Evolutionary conservation across 2,329 filamentous ascomycete species (phyloP).

Genomic region (Ascochyta clinopodiicola): DNA sequence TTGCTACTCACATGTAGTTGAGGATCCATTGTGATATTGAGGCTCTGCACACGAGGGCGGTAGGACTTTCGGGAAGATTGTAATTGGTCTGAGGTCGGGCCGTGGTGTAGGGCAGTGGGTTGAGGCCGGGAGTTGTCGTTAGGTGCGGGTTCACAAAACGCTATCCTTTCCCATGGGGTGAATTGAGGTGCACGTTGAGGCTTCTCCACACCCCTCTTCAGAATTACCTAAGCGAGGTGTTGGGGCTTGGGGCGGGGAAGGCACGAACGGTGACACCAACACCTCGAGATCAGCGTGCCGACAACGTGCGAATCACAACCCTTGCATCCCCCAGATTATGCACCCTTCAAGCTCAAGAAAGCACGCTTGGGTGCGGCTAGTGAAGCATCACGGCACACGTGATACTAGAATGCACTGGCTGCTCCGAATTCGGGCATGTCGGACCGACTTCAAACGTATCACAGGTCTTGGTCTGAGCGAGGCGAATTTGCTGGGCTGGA

Average conservation of each 20-base stretch:
- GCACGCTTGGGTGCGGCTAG: slow-evolving; percentile 1
- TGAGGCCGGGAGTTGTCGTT: slow-evolving; percentile 3
- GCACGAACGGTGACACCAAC: slow-evolving; percentile 14
- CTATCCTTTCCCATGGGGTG: slow-evolving; percentile 19
- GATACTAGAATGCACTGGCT: neutral
- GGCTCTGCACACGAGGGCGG: slow-evolving; percentile 8
- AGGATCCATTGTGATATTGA: slow-evolving; percentile 18
- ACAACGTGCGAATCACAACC: slow-evolving; percentile 27
- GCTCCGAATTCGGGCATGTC: slow-evolving; percentile 2
- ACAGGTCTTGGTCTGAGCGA: neutral
- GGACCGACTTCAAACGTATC: slow-evolving; percentile 26
- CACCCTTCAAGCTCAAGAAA: slow-evolving; percentile 1
- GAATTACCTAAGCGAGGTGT: slow-evolving; percentile 18
- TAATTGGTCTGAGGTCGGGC: slow-evolving; percentile 23
- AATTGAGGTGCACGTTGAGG: slow-evolving; percentile 11
- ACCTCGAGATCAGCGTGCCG: slow-evolving; percentile 20
- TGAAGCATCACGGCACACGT: slow-evolving; percentile 1
- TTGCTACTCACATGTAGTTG: slow-evolving; percentile 16
- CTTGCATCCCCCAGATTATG: slow-evolving; percentile 1
- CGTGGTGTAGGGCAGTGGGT: slow-evolving; percentile 13
- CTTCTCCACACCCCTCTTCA: slow-evolving; percentile 7
- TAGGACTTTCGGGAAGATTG: slow-evolving; percentile 19
- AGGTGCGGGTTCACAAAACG: slow-evolving; percentile 1
- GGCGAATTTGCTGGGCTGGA: slow-evolving; percentile 14
- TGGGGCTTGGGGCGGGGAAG: slow-evolving; percentile 18